Percentiles rank a stretch among this genome's conserved stretches.
Conservation (phyloP, 2,329 filamentous ascomycete species). For the Ophiostoma ulmi region DNA sequence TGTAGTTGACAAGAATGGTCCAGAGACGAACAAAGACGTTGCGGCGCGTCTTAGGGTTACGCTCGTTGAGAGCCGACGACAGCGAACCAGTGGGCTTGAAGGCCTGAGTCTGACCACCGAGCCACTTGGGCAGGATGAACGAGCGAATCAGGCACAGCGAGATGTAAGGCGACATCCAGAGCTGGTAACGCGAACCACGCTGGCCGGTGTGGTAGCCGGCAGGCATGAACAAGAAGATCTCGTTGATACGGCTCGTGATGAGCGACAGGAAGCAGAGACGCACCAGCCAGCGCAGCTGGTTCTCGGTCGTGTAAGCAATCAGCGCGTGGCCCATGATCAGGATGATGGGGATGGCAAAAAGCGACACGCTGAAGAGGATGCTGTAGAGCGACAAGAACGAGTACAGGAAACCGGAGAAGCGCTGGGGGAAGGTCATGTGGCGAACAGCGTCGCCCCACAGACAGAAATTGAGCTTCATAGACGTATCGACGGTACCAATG, state of each 20-base stretch:
- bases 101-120: constrained; percentile 53
- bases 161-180: constrained; percentile 61
- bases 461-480: constrained; percentile 56
- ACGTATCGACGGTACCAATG: constrained; percentile 53
- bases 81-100: constrained; percentile 59
- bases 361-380: constrained; percentile 45
- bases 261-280: constrained; percentile 50
- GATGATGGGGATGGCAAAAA: constrained; percentile 56
- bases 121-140: constrained; percentile 54
- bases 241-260: constrained; percentile 50
- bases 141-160: constrained; percentile 53
- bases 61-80: constrained; percentile 52
- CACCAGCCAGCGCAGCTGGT: constrained; percentile 55
- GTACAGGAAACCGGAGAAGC: constrained; percentile 56
- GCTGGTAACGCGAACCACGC: constrained; percentile 50
- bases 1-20: constrained; percentile 52
- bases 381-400: constrained; percentile 42
- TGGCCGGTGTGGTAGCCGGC: constrained; percentile 56
- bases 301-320: constrained; percentile 49
- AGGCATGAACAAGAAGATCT: constrained; percentile 54
- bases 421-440: constrained; percentile 52
- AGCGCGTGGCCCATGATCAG: constrained; percentile 51
- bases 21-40: constrained; percentile 50
- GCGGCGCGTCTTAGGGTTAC: constrained; percentile 47
- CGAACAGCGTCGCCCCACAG: constrained; percentile 49